Conservation (phyloP, 1,284 basidiomycete species). For the Sporisorium sorghi region DNA sequence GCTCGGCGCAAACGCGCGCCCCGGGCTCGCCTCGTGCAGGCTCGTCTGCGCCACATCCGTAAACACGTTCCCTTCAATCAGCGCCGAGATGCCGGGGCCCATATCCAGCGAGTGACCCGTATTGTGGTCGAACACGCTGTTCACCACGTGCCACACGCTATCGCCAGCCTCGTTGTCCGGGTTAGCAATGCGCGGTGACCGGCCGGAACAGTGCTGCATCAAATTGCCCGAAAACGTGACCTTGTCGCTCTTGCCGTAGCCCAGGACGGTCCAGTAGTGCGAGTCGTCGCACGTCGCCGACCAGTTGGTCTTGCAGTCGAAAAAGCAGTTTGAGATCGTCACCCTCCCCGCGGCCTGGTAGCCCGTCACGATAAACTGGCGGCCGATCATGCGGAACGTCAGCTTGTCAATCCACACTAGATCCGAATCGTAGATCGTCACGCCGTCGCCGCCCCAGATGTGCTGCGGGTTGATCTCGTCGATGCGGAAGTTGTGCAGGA, state of each 20-base stretch:
- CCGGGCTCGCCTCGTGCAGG: conserved; percentile 27
- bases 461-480: conserved; percentile 38
- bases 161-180: conserved; percentile 15
- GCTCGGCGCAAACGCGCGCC: conserved; percentile 31
- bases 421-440: conserved; percentile 42
- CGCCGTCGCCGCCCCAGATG: conserved; percentile 62
- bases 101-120: conserved; percentile 43
- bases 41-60: conserved; percentile 34
- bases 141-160: conserved; percentile 43
- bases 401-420: conserved; percentile 58
- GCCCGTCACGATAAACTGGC: conserved; percentile 48
- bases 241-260: conserved; percentile 38
- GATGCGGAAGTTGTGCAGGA: conserved; percentile 69
- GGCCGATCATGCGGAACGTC: conserved; percentile 53
- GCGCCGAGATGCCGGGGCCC: conserved; percentile 18
- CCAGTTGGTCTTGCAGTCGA: conserved; percentile 46
- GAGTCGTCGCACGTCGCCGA: conserved; percentile 40
- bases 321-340: conserved; percentile 41
- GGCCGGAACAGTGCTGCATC: conserved; percentile 46
- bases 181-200: conserved; percentile 39
- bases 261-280: conserved; percentile 50
- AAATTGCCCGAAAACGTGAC: conserved; percentile 41
- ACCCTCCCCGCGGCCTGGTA: conserved; percentile 20
- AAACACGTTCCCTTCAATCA: conserved; percentile 52
- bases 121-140: conserved; percentile 27